Evolutionary conservation across 2,329 filamentous ascomycete genomes (phyloP), one percentile per base, ranked within the genome.

Genomic region (Fusarium euwallaceae): DNA sequence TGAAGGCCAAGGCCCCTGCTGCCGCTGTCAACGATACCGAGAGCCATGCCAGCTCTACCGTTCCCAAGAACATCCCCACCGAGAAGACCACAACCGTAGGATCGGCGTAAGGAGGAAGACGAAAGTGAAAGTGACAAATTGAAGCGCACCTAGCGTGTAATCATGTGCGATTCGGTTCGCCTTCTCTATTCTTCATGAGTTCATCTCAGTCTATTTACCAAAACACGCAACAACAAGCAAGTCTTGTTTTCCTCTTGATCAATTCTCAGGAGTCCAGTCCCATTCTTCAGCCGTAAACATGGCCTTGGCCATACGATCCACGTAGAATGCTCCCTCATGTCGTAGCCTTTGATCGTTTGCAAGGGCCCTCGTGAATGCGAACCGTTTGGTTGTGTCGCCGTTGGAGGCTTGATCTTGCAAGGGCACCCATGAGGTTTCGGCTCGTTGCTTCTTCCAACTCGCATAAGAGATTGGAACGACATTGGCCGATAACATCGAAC

Each of bases 211-310:
- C 63, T 72, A 76, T 67, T 62, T 70, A 61, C 58, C 73, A 72
- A 66, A 55, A 56, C 36, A 59, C 43, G 61, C 22, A 22, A n/a
- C 48, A 39, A 58, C 61, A 71, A 71, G 67, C 67, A 70, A 74
- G 62, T 43, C 48, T 70, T 71, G 39, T 67, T 53, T 51, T 60
- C 59, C 41, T 22, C 45, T 32, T 56, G 6, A 67, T 82, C 71
- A 84, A 4, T 65, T 69, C 71, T 89, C 88, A 0, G 88, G 87
- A 16, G 88, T 89, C 90, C 90, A 92, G 73, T 91, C 85, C 90
- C 90, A 92, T 61, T 82, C 83, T 16, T 85, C 82, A 0, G 89
- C 88, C 11, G 87, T 90, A 70, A 92, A 92, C 7, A 92, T 79
- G 9, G 81, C 82, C 67, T 83, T 86, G 0, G 89, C 87, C 79